Evolutionary conservation across 2,329 filamentous ascomycete genomes (phyloP), one percentile per base, ranked within the genome.

Genomic region (Ophiostoma perfectum): DNA sequence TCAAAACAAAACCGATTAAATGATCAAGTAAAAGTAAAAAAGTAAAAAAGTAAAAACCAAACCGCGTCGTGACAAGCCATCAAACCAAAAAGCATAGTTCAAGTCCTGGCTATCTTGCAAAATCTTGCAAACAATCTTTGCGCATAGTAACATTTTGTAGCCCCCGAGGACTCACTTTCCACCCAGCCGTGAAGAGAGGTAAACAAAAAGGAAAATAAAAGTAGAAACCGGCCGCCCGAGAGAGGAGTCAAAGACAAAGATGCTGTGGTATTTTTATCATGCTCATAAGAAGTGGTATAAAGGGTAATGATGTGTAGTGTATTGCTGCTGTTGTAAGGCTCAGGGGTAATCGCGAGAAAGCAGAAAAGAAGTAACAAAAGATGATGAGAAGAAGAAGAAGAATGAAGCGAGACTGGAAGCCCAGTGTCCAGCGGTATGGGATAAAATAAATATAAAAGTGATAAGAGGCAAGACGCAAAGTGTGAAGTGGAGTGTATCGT

Each of bases 401-500:
- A 44, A 11, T 38, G 4, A 77, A 70, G 78, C 27, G 2, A 45
- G 41, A 64, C 47, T 52, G 47, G 4, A 52, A 18, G 14, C 42
- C 3, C 42, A 45, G 8, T 45, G 42, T 45, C 14, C 14, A 12
- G 14, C 42, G 14, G 36, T 4, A 64, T 27, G 38, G 4, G 27
- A 27, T 27, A 27, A 27, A 27, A 27, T 27, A 27, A 27, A 27
- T 27, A 52, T 41, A 27, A 5, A 49, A 62, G 58, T 11, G 7
- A 58, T 11, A 47, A 47, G 41, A 41, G 12, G 12, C 18, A 65
- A 18, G 64, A 39, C 16, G 11, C n/a, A 62, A 52, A 44, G 42
- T 12, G 42, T 44, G 42, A 44, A 44, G 42, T 44, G 42, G 42
- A 9, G 42, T 44, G 42, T 44, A 44, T 44, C 42, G 42, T 44